Percentiles rank a stretch among this genome's conserved stretches.
phyloP scores from a whole-genome alignment of 306 rosid species.

The Vicia sativa region DNA sequence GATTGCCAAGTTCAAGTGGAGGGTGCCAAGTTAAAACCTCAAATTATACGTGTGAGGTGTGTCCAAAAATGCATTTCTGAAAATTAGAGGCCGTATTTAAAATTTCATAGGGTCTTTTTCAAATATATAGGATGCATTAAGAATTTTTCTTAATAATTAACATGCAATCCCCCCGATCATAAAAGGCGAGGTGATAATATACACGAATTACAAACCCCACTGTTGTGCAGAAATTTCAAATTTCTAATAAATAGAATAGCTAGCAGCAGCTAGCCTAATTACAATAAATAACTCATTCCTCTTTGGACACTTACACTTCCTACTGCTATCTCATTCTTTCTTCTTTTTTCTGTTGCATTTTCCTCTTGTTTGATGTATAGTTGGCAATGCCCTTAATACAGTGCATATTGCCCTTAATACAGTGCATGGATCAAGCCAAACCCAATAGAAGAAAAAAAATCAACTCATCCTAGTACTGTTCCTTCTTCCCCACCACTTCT shows the following conservation, averaged over 20 bases:
- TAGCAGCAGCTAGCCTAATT: slow-evolving; percentile 56
- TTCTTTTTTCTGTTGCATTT: slow-evolving; percentile 35
- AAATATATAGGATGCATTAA: too few species aligned
- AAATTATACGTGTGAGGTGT: too few species aligned
- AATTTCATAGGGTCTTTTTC: too few species aligned
- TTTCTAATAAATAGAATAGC: slow-evolving; percentile 40
- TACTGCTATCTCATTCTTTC: slow-evolving; percentile 33
- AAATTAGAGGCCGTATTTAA: too few species aligned
- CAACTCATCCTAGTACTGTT: slow-evolving; percentile 85
- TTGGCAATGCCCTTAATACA: slow-evolving; percentile 41
- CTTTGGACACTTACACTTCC: slow-evolving; percentile 35
- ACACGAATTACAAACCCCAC: slow-evolving; percentile 33
- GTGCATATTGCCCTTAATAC: slow-evolving; percentile 39
- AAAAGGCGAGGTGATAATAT: slow-evolving; percentile 19
- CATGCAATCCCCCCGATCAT: slow-evolving; percentile 12
- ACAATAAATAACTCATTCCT: slow-evolving; percentile 37
- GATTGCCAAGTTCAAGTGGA: too few species aligned
- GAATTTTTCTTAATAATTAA: slow-evolving; percentile 1
- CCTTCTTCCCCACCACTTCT: slow-evolving; percentile 97
- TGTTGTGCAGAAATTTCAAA: slow-evolving; percentile 33
- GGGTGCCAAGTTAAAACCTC: too few species aligned
- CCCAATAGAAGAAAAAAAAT: slow-evolving; percentile 27
- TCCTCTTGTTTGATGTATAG: slow-evolving; percentile 31
- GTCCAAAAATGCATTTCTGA: too few species aligned
- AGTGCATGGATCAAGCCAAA: slow-evolving; percentile 38